A percentile compares a stretch with the other conserved stretches of the same genome.
These are phyloP conservation scores for Botrytis squamosa DNA, from an alignment of 2,329 filamentous ascomycete species.

Conservation along the genomic window DNA sequence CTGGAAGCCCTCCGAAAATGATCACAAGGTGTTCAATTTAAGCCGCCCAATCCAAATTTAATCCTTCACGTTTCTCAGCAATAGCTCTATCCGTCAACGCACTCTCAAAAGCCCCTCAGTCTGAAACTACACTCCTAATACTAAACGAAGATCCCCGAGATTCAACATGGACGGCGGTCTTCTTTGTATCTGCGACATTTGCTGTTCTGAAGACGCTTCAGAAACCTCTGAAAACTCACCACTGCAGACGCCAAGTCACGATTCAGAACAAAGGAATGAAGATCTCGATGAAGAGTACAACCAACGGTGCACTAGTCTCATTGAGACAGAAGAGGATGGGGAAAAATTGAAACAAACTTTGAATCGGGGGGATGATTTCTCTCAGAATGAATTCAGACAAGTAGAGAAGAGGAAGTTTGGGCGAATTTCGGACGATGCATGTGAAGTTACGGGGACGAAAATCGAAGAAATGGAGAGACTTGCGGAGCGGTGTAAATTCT, in stretches of 20 bases:
- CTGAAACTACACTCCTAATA: background rate
- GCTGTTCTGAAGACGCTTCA: background rate
- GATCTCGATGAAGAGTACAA: background rate
- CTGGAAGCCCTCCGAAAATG: background rate
- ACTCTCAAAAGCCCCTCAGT: no score
- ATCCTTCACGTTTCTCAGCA: background rate
- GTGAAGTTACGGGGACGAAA: background rate
- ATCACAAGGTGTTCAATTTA: rapidly evolving
- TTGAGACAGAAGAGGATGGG: background rate
- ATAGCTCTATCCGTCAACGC: no score
- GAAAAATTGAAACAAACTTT: background rate
- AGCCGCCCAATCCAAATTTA: rapidly evolving
- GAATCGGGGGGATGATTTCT: background rate
- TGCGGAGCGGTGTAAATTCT: background rate
- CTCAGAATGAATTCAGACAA: background rate
- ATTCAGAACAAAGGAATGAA: background rate
- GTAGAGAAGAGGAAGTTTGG: background rate
- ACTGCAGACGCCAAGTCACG: background rate
- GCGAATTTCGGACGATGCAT: background rate
- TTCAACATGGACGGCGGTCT: background rate
- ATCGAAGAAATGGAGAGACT: background rate
- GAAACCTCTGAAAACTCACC: background rate
- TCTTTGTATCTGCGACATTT: background rate
- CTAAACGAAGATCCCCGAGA: rapidly evolving
- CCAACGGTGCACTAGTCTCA: background rate